Conservation (phyloP, 306 rosid species). For the Quercus robur region DNA sequence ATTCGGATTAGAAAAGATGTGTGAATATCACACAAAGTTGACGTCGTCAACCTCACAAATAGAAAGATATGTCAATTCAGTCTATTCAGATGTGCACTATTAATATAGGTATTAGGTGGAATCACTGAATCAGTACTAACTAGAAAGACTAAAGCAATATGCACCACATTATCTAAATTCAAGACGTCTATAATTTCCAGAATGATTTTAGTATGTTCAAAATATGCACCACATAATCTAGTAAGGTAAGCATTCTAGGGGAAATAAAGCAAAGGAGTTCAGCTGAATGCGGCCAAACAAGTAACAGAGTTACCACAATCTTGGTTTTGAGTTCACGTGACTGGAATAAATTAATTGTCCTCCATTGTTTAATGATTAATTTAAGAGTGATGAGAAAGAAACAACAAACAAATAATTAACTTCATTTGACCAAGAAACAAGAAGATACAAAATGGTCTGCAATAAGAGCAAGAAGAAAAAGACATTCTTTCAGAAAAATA, state of each 20-base stretch:
- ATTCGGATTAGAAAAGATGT: not conserved
- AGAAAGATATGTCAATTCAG: not conserved
- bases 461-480: slow-evolving; percentile 8
- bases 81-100: not conserved
- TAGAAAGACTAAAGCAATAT: not conserved
- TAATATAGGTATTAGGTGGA: not conserved
- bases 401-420: slow-evolving; percentile 13
- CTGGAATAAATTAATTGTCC: not conserved
- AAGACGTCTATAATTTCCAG: too few species aligned
- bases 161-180: not conserved
- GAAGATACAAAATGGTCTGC: not conserved
- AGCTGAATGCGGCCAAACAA: too few species aligned
- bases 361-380: not conserved
- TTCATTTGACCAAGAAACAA: slow-evolving; percentile 4
- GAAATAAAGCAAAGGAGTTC: too few species aligned
- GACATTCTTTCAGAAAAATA: slow-evolving; percentile 10
- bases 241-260: too few species aligned
- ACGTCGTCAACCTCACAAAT: not conserved
- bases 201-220: not conserved
- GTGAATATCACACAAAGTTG: not conserved
- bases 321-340: not conserved
- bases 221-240: too few species aligned
- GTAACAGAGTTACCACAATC: too few species aligned
- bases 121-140: not conserved
- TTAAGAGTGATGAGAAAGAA: not conserved